Base-by-base conservation (phyloP, 2,329 filamentous ascomycete genomes). In the Fusarium piperis region DNA sequence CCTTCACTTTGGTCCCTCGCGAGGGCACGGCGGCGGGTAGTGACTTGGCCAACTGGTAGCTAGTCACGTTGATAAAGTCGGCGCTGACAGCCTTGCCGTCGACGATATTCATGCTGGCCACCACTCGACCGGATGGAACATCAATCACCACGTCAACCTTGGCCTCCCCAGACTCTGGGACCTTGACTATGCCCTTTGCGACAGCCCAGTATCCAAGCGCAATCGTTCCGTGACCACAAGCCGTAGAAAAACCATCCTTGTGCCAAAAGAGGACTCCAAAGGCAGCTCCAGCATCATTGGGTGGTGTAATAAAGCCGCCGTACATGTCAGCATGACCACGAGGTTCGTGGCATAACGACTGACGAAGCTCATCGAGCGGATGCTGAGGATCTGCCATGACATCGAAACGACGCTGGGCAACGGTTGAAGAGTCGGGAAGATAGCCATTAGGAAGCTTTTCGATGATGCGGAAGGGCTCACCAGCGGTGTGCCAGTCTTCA, bases 251-350 rank as follows among this genome's bases (percentile, higher is more conserved):
- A 8, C 76, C 76, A 36, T 78, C 75, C 12, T 76, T 78, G 20
- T 78, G 76, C 76, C 76, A 78, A 44, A 78, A 78, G 1, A 78
- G 18, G 2, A 78, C 76, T 4, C 76, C 75, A 26, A 76, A 77
- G 4, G 67, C 56, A 18, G 76, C 76, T 1, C 68, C 71, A 0
- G 46, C 3, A 39, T 78, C 72, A 39, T 78, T 57, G 0, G 76
- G 68, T 0, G 72, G 69, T 0, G 65, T 76, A 10, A 78, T 75
- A 6, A 78, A 78, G 6, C 71, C 68, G 1, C 76, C 75, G 3
- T 78, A 78, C 75, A 78, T 78, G 8, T 76, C 76, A 0, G 75
- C 61, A 8, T 74, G 72, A 0, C 72, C 71, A 0, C 62, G 35
- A 3, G 71, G 71, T 4, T 74, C 72, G 26, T 74, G 72, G 1